A percentile compares a stretch with the other conserved stretches of the same genome.
phyloP scores from a whole-genome alignment of 164 flowering plant genomes.

The Magnolia changhungtana region DNA sequence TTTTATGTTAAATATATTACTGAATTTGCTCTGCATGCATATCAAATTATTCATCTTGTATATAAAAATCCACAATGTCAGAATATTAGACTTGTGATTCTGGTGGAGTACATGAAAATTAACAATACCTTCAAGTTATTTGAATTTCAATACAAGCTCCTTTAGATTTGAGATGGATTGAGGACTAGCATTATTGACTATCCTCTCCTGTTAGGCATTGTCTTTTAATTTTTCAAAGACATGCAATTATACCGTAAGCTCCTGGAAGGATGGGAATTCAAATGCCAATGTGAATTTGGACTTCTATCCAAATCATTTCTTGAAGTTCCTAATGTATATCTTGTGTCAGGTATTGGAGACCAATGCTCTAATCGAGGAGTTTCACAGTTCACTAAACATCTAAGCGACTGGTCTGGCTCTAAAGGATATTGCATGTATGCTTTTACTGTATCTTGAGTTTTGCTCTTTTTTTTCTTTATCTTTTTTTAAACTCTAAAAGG shows the following conservation, averaged over 20 bases:
- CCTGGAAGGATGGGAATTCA: not conserved
- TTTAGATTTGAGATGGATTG: not conserved
- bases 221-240: not conserved
- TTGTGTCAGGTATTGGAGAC: slow-evolving; percentile 69
- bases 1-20: too few species aligned
- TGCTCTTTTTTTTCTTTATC: too few species aligned
- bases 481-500: not conserved
- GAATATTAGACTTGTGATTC: too few species aligned
- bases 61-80: too few species aligned
- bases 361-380: slow-evolving; percentile 62
- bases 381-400: slow-evolving; percentile 51
- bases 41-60: too few species aligned
- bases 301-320: too few species aligned
- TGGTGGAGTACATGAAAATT: too few species aligned
- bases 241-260: not conserved
- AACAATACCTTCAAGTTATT: too few species aligned
- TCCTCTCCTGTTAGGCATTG: not conserved
- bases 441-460: not conserved
- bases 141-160: not conserved
- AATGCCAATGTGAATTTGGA: not conserved
- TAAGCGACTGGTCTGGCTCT: slow-evolving; percentile 55
- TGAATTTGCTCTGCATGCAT: too few species aligned
- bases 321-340: too few species aligned
- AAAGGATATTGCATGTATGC: slow-evolving; percentile 77
- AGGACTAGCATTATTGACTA: not conserved